Percentiles rank a stretch among this genome's conserved stretches.
Conservation (phyloP, 176 grass and related monocot genomes). For the Triticum timopheevii region DNA sequence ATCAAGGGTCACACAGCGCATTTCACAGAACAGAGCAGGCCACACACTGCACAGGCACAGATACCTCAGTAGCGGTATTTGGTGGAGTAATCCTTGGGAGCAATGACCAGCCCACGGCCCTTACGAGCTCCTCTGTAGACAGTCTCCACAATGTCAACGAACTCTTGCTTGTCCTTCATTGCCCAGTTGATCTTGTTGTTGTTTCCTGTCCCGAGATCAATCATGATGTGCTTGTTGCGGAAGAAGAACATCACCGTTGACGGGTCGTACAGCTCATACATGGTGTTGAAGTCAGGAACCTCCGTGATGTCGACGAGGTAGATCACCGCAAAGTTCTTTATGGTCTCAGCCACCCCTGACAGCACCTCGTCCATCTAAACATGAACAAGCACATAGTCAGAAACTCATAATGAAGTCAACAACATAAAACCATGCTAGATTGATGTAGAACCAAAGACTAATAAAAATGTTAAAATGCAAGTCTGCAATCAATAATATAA, state of each 20-base stretch:
- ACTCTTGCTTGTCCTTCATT: constrained; percentile 94
- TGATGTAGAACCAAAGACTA: not conserved
- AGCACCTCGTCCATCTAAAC: constrained; percentile 91
- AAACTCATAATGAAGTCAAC: not conserved
- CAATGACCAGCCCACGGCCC: constrained; percentile 78
- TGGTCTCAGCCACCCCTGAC: constrained; percentile 67
- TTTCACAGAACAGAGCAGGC: not conserved
- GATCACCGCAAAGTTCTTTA: constrained; percentile 92
- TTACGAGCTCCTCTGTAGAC: constrained; percentile 87
- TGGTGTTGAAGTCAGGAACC: constrained; percentile 86
- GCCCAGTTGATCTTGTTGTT: constrained; percentile 99
- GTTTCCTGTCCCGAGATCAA: constrained; percentile 93
- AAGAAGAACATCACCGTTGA: constrained; percentile 98
- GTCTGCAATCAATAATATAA: not conserved
- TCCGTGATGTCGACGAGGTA: constrained; percentile 83
- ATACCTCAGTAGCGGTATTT: constrained; percentile 76
- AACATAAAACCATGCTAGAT: not conserved
- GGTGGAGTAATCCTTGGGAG: constrained; percentile 88
- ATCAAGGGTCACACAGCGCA: not conserved
- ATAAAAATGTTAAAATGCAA: not conserved
- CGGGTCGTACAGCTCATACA: constrained; percentile 92
- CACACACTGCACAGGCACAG: not conserved
- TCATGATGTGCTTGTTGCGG: constrained; percentile 98
- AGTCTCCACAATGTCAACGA: constrained; percentile 92
- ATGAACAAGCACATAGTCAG: not conserved